Evolutionary conservation across 352 stramenopile genomes (phyloP).

Genomic region (Phytophthora pinifolia): DNA sequence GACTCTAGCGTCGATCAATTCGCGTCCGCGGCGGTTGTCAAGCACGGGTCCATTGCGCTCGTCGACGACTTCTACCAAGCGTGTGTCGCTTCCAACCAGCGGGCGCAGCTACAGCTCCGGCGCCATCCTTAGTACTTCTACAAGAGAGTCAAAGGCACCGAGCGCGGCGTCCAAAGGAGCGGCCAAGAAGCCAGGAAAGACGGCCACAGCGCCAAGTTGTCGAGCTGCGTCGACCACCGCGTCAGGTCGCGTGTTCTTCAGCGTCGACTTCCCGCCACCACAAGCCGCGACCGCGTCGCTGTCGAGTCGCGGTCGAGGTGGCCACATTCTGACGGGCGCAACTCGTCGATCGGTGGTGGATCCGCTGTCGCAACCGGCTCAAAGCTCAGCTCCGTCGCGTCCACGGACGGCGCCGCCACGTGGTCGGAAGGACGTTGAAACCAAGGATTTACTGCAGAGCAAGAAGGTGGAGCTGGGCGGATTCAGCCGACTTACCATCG

Average conservation of each 20-base stretch:
- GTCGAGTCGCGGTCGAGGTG: constrained; percentile 22
- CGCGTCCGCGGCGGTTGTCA: constrained; percentile 33
- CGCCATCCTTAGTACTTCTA: constrained; percentile 18
- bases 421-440: constrained; percentile 46
- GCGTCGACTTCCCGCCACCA: constrained; percentile 26
- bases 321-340: constrained; percentile 23
- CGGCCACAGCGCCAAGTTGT: constrained; percentile 2
- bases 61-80: constrained; percentile 25
- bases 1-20: constrained; percentile 57
- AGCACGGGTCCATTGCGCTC: constrained; percentile 14
- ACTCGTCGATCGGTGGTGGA: constrained; percentile 23
- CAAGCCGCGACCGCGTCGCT: constrained; percentile 10
- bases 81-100: constrained; percentile 26
- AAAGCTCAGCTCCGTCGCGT: constrained; percentile 14
- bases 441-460: constrained; percentile 41
- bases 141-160: constrained; percentile 17
- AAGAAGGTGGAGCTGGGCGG: constrained; percentile 37
- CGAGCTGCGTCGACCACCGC: constrained; percentile 18
- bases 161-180: constrained; percentile 19
- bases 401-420: constrained; percentile 46
- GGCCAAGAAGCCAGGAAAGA: constrained; percentile 19
- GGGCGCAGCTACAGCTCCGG: constrained; percentile 21
- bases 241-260: constrained; percentile 32
- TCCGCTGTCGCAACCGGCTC: constrained; percentile 20
- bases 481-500: constrained; percentile 25